These are phyloP conservation scores for Dissophora globulifera DNA, from an alignment of 192 early-diverging fungal species.

Conservation along the genomic window DNA sequence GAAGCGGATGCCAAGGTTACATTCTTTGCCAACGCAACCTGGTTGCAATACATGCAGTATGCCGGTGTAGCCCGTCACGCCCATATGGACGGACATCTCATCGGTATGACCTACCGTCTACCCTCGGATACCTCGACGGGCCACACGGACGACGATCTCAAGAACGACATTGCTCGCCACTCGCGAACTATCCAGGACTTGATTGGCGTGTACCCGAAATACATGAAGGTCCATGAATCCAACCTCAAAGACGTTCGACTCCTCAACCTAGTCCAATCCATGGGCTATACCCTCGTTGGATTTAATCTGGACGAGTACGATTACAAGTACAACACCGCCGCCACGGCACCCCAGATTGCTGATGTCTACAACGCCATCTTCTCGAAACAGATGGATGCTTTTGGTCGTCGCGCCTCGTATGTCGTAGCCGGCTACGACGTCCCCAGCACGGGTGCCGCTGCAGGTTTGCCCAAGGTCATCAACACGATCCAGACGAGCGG, in stretches of 20 bases:
- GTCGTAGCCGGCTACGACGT: constrained; percentile 63
- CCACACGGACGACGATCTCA: constrained; percentile 50
- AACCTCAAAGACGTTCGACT: constrained; percentile 54
- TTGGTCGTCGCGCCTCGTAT: constrained; percentile 58
- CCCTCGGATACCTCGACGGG: constrained; percentile 54
- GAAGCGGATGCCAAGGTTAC: constrained; percentile 56
- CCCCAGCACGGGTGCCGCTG: constrained; percentile 57
- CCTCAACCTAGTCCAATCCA: constrained; percentile 44
- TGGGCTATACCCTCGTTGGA: constrained; percentile 57
- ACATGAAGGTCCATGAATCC: constrained; percentile 59
- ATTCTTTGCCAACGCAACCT: constrained; percentile 65
- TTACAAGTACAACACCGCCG: constrained; percentile 57
- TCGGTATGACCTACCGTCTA: constrained; percentile 64
- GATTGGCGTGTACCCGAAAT: constrained; percentile 63
- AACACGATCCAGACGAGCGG: constrained; percentile 54
- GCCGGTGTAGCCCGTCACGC: constrained; percentile 62
- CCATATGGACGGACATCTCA: constrained; percentile 61
- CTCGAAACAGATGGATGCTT: constrained; percentile 58
- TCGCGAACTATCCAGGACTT: constrained; percentile 59
- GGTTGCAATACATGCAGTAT: constrained; percentile 64
- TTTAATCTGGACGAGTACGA: constrained; percentile 63
- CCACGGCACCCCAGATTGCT: constrained; percentile 43
- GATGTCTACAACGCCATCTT: constrained; percentile 57
- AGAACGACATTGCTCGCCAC: constrained; percentile 52
- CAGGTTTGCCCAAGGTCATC: constrained; percentile 56